These are phyloP conservation scores for Hypoxylon sp. DNA, from an alignment of 2,329 filamentous ascomycete genomes.

Conservation along the genomic window DNA sequence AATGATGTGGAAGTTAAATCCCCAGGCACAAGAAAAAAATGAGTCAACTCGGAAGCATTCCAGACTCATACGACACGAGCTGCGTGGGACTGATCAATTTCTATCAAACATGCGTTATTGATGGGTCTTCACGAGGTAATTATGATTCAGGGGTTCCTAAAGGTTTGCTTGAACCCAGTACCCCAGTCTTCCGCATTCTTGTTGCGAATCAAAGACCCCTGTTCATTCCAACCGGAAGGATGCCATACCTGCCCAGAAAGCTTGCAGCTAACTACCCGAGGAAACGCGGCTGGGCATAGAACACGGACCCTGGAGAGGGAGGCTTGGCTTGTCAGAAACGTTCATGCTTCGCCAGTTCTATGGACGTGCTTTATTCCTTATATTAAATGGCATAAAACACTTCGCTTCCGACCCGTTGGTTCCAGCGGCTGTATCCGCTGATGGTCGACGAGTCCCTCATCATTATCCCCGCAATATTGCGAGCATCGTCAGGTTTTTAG, in stretches of 20 bases:
- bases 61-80: not conserved
- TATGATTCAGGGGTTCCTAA: not conserved
- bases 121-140: not conserved
- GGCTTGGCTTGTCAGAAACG: constrained; percentile 1
- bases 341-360: not conserved
- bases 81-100: not conserved
- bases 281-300: not conserved
- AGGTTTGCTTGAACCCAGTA: not conserved
- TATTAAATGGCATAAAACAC: not conserved
- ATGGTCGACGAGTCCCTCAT: not conserved
- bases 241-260: constrained; percentile 8
- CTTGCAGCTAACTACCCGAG: constrained; percentile 10
- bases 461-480: constrained; percentile 10
- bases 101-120: not conserved
- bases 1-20: too few species aligned
- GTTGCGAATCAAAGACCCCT: constrained; percentile 13
- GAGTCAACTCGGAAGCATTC: not conserved
- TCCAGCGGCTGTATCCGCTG: constrained; percentile 9
- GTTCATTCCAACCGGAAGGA: constrained; percentile 27
- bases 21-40: not conserved
- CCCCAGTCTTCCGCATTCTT: constrained; percentile 12
- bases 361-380: not conserved
- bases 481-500: constrained; percentile 5
- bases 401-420: not conserved
- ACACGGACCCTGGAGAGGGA: not conserved